phyloP scores from a whole-genome alignment of 1,284 basidiomycete species.

The Anthracocystis setariae region DNA sequence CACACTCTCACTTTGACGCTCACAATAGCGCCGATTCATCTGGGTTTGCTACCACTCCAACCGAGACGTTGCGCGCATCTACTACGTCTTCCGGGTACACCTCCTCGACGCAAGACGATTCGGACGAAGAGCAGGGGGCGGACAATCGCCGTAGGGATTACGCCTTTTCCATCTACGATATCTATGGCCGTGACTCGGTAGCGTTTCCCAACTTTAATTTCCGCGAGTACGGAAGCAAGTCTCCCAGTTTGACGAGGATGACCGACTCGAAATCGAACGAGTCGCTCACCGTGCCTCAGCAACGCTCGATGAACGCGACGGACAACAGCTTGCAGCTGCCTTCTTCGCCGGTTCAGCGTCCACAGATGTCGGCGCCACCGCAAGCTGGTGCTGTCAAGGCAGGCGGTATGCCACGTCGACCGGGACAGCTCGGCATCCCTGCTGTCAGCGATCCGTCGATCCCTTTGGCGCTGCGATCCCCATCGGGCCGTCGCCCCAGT shows the following conservation, averaged over 20 bases:
- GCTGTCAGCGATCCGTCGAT: conserved; percentile 32
- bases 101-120: conserved; percentile 53
- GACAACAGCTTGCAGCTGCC: conserved; percentile 32
- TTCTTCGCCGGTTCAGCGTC: conserved; percentile 27
- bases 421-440: conserved; percentile 33
- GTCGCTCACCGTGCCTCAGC: conserved; percentile 33
- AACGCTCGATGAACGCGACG: conserved; percentile 19
- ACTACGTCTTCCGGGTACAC: conserved; percentile 45
- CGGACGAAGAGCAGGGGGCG: conserved; percentile 48
- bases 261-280: conserved; percentile 40
- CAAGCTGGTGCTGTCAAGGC: neutral
- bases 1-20: conserved; percentile 13
- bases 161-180: conserved; percentile 63
- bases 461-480: conserved; percentile 44
- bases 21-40: conserved; percentile 11
- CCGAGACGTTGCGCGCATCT: conserved; percentile 30
- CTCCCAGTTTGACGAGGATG: conserved; percentile 32
- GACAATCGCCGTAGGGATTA: conserved; percentile 51
- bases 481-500: conserved; percentile 53
- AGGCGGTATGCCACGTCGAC: conserved; percentile 15
- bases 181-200: conserved; percentile 63
- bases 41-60: conserved; percentile 11
- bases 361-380: conserved; percentile 11
- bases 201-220: conserved; percentile 64
- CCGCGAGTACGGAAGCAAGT: conserved; percentile 43